Evolutionary conservation across 352 stramenopile species (phyloP), one percentile per base, ranked within the genome.

Genomic region (Blastocystis sp.): DNA sequence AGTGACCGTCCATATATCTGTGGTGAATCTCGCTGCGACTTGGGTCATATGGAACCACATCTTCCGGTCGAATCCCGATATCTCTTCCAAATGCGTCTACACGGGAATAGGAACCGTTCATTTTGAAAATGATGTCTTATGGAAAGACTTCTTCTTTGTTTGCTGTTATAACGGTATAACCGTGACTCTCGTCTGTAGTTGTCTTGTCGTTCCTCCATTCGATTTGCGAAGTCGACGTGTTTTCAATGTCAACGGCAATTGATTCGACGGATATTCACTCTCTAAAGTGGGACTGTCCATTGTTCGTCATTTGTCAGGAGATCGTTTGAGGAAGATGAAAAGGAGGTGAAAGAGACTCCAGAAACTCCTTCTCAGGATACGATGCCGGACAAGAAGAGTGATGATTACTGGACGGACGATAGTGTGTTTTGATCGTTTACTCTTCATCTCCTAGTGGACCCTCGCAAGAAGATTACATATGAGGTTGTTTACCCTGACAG

Each of bases 401-500:
- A 78, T 16, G 67, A 78, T 56, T 78, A 78, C 44, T 78, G 67
- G 67, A 78, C 67, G 18, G 34, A 49, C 4, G 67, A 78, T 44
- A 78, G 67, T 84, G 44, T 18, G 29, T 24, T 2, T 2, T 18
- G 4, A 18, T 32, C 0, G 6, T 0, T 32, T 27, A 14, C 14
- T 11, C 29, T 8, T 38, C 8, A 57, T 32, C 6, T 21, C 6
- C 36, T 84, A 84, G 73, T 73, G 73, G 73, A 84, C 40, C 73
- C 73, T n/a, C 54, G 73, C 4, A 84, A 84, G 59, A 84, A 73
- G 40, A 84, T 84, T 40, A 38, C 42, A 16, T 84, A 75, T 56
- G 73, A 84, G 40, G 73, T 73, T 9, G 73, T 84, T 40, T 84
- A 84, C 42, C 73, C 73, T 0, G 73, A 84, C n/a, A 64, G 73